These are phyloP conservation scores for Fusarium ramigenum DNA, from an alignment of 2,329 filamentous ascomycete genomes.

Conservation along the genomic window DNA sequence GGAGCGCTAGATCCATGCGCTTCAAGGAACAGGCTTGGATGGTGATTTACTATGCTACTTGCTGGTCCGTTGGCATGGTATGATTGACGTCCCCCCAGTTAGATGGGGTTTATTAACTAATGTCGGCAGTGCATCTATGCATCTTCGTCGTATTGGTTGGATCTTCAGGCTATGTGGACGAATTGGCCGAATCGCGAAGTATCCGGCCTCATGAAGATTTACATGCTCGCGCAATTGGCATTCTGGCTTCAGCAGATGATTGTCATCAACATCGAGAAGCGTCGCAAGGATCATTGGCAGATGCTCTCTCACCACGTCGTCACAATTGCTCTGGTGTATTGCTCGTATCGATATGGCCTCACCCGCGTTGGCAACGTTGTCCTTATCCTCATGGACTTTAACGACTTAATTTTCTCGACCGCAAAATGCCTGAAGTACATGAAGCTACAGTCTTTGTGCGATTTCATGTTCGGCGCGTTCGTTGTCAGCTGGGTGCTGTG, in stretches of 20 bases:
- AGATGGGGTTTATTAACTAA: background rate
- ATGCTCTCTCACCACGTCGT: slow-evolving; percentile 96
- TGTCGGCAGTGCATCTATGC: slow-evolving; percentile 76
- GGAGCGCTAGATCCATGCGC: slow-evolving; percentile 77
- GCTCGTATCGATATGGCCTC: slow-evolving; percentile 86
- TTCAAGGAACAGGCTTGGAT: slow-evolving; percentile 97
- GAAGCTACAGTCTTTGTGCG: slow-evolving; percentile 78
- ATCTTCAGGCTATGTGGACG: slow-evolving; percentile 81
- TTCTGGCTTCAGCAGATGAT: slow-evolving; percentile 96
- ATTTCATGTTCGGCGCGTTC: slow-evolving; percentile 86
- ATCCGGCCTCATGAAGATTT: slow-evolving; percentile 79
- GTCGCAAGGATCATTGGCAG: slow-evolving; percentile 92
- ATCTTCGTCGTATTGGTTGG: slow-evolving; percentile 80
- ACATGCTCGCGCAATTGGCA: slow-evolving; percentile 87
- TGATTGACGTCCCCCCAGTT: slow-evolving; percentile 44
- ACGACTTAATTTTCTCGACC: slow-evolving; percentile 71
- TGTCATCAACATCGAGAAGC: slow-evolving; percentile 92
- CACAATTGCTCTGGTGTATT: slow-evolving; percentile 80
- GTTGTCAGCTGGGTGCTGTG: slow-evolving; percentile 84
- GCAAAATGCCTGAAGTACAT: slow-evolving; percentile 96
- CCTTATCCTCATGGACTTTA: slow-evolving; percentile 90
- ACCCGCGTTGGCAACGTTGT: slow-evolving; percentile 90
- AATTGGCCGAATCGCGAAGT: slow-evolving; percentile 84
- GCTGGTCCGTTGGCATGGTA: slow-evolving; percentile 87
- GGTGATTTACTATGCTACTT: slow-evolving; percentile 80